Evolutionary conservation across 1,284 basidiomycete genomes (phyloP).

Genomic region (Austroboletus niveus): DNA sequence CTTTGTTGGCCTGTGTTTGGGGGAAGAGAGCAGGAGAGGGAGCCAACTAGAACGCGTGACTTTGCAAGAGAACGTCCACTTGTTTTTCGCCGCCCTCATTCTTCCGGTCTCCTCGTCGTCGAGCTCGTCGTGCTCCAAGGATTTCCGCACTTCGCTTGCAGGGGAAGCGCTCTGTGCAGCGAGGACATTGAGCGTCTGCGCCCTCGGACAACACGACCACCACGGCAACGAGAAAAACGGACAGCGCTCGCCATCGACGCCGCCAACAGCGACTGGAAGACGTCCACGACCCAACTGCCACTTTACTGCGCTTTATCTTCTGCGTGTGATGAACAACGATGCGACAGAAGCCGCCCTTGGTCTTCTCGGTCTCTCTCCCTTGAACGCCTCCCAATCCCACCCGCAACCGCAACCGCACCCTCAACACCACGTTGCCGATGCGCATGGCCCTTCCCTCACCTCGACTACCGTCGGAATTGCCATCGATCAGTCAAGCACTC

Average conservation of each 20-base stretch:
- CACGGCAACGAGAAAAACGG: slow-evolving; percentile 19
- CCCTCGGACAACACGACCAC: slow-evolving; percentile 3
- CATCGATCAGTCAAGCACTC: slow-evolving; percentile 20
- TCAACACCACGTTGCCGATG: slow-evolving; percentile 22
- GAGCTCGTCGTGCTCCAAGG: slow-evolving; percentile 17
- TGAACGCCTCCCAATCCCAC: slow-evolving; percentile 29
- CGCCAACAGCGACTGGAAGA: slow-evolving; percentile 8
- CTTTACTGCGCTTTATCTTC: slow-evolving; percentile 11
- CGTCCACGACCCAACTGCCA: slow-evolving; percentile 3
- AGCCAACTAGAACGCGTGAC: slow-evolving; percentile 14
- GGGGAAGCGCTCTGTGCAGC: slow-evolving; percentile 5
- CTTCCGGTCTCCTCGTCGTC: slow-evolving; percentile 15
- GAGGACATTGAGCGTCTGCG: slow-evolving; percentile 6
- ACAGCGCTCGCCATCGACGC: slow-evolving; percentile 15
- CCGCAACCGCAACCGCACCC: slow-evolving; percentile 18
- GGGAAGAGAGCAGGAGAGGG: slow-evolving; percentile 11
- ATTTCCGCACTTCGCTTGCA: not conserved
- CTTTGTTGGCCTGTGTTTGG: slow-evolving; percentile 31
- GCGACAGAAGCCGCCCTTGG: slow-evolving; percentile 50
- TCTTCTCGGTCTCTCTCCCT: slow-evolving; percentile 44
- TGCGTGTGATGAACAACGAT: slow-evolving; percentile 51
- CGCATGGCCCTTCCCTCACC: slow-evolving; percentile 32
- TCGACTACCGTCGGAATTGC: slow-evolving; percentile 26
- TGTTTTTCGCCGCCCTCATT: slow-evolving; percentile 12
- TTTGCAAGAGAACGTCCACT: slow-evolving; percentile 26